Base-by-base conservation (phyloP, 169 alveolate species). In the Plasmodium cynomolgi region DNA sequence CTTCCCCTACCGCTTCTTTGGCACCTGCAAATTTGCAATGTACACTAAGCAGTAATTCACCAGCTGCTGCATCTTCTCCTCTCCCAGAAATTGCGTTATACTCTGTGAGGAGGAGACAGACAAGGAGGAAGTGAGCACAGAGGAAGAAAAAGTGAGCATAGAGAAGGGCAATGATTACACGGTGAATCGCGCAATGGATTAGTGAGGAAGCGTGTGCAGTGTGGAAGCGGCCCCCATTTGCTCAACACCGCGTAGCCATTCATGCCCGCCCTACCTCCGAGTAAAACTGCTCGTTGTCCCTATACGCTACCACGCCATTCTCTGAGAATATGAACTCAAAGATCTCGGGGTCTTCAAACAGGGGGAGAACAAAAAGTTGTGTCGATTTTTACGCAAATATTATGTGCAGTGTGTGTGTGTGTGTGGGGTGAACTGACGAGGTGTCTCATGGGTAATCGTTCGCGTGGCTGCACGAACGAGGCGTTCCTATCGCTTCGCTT, bases 21-120 rank as follows among this genome's bases (percentile, higher is more conserved):
- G 99, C n/a, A 98, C 97, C 80, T 98, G 99, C 33, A 98, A 95
- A 56, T 98, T 98, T 13, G 99, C 97, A 56, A 98, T 95, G 83
- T 98, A 97, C 82, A 94, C 95, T 15, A 98, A 92, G 84, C 98
- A 95, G 90, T 96, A 98, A 90, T 98, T 98, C 47, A 98, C 95
- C 54, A 98, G 92, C 71, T 96, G 93, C 80, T 98, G 97, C 26
- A 98, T 91, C 82, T 91, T 95, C 6, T 97, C 98, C 91, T 98
- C 98, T 5, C 99, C 99, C 3, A 98, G 84, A 50, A 95, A 88
- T 29, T 92, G 83, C 5, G 95, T 77, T 33, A 98, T 95, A 80
- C 96, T 97, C 96, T 96, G 81, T 34, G 33, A 34, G 71, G 83
- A 50, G 47, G 79, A 0, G 41, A 20, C n/a, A n/a, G n/a, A n/a